Evolutionary conservation across 805 yeast genomes (phyloP), one percentile per base, ranked within the genome.

Genomic region (Zygosaccharomyces bailii): DNA sequence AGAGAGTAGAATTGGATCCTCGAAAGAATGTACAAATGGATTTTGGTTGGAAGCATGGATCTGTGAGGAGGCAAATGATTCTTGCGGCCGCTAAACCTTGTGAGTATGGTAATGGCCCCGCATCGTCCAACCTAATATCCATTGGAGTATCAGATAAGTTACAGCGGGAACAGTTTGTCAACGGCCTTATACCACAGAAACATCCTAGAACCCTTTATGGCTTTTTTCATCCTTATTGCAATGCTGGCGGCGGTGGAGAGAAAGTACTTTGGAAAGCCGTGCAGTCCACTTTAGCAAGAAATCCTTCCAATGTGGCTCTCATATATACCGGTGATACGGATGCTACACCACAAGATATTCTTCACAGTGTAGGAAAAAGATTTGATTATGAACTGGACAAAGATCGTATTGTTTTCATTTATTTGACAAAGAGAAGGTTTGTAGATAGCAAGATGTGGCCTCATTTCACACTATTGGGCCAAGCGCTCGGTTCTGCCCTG

Each of bases 211-310:
- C 72, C 7, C 63, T 87, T 8, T 83, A 71, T 60, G 99, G 98
- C 4, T 90, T 85, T 58, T 89, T 93, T 70, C 99, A 93, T 66
- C 99, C 99, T 0, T 86, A 83, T 56, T 89, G 96, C 51, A 86
- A 86, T 61, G 95, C 96, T 31, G 96, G 95, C 36, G 99, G 99
- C 14, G 99, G 99, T 23, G 99, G 99, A 18, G 99, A 93, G 61
- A 78, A 91, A 45, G 99, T 93, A 0, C 70, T 93, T 32, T 93
- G 99, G 99, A 89, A 86, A 44, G 96, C 96, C 0, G 86, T 91
- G 5, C 75, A 78, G 53, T 74, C 82, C 24, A 85, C 96, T 0
- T 68, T 90, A 47, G 52, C 63, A 7, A 65, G 70, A 17, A 71
- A 74, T 49, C 66, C 67, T 5, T 57, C 65, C 21, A 79, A 80